These are phyloP conservation scores for Podospora conica DNA, from an alignment of 495 filamentous ascomycete species.

Conservation along the genomic window DNA sequence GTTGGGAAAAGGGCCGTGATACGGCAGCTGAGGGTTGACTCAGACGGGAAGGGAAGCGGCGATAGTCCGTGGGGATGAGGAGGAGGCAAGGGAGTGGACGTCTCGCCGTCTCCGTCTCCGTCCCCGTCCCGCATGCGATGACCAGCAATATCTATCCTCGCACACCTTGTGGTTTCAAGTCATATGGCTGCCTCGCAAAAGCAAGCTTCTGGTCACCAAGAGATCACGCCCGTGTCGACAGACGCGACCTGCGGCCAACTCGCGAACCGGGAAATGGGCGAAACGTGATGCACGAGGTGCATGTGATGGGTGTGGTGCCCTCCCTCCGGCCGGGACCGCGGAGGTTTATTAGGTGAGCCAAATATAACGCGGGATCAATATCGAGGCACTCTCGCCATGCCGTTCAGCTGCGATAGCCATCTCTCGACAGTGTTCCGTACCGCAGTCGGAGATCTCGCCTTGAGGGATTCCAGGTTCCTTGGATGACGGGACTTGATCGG, in stretches of 20 bases:
- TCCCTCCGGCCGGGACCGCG: not conserved
- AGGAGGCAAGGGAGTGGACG: not conserved
- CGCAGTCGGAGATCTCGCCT: not conserved
- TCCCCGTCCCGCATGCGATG: not conserved
- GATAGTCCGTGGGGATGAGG: not conserved
- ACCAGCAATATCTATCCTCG: not conserved
- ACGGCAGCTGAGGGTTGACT: not conserved
- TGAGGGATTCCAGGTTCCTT: not conserved
- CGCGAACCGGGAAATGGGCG: not conserved
- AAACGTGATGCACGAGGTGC: not conserved
- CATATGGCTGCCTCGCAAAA: not conserved
- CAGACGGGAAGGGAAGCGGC: not conserved
- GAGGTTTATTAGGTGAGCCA: not conserved
- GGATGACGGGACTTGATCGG: not conserved
- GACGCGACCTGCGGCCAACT: not conserved
- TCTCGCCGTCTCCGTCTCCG: not conserved
- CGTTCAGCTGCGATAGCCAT: not conserved
- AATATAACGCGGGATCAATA: not conserved
- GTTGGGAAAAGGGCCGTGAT: not conserved
- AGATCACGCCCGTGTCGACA: not conserved
- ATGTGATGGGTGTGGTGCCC: not conserved
- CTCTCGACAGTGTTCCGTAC: not conserved
- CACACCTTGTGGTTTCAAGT: not conserved
- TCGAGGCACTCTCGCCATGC: not conserved
- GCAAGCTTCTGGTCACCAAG: not conserved